Evolutionary conservation across 2,329 filamentous ascomycete species (phyloP).

Genomic region (Pseudogymnoascus sp.): DNA sequence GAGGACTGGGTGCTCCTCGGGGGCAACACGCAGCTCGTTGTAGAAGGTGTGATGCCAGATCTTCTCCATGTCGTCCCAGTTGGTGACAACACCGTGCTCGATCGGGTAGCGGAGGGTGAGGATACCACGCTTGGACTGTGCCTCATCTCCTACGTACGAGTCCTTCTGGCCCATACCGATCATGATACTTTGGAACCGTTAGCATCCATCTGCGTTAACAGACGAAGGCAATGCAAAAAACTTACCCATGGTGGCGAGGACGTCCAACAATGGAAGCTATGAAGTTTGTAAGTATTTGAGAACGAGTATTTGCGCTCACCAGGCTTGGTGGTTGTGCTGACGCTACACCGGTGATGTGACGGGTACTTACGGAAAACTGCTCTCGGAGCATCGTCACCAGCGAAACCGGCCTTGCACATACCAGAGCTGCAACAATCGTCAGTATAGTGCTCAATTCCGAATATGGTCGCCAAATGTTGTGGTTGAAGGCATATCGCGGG

Average conservation of each 20-base stretch:
- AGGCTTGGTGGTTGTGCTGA: not conserved
- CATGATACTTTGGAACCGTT: slow-evolving; percentile 83
- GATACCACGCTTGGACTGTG: slow-evolving; percentile 99
- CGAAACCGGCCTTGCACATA: slow-evolving; percentile 99
- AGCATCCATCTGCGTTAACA: slow-evolving; percentile 11
- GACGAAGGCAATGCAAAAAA: slow-evolving; percentile 24
- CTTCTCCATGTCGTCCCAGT: slow-evolving; percentile 99
- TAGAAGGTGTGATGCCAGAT: slow-evolving; percentile 99
- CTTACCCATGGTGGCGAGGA: slow-evolving; percentile 99
- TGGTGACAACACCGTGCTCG: slow-evolving; percentile 99
- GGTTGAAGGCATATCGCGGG: slow-evolving; percentile 9
- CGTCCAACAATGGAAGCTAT: slow-evolving; percentile 98
- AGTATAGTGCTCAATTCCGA: slow-evolving; percentile 18
- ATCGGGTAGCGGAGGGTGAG: slow-evolving; percentile 98
- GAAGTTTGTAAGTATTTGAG: slow-evolving; percentile 14
- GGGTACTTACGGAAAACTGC: slow-evolving; percentile 97
- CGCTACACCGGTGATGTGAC: slow-evolving; percentile 21
- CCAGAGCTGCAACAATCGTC: slow-evolving; percentile 65
- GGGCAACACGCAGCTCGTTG: slow-evolving; percentile 99
- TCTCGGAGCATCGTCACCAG: slow-evolving; percentile 99
- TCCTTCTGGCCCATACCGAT: slow-evolving; percentile 99
- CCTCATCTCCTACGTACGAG: slow-evolving; percentile 99
- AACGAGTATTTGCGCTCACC: not conserved
- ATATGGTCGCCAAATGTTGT: not conserved
- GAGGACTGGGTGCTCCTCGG: slow-evolving; percentile 99